Percentiles rank a stretch among this genome's conserved stretches.
These are phyloP conservation scores for Auriscalpium microsporum DNA, from an alignment of 768 basidiomycete genomes.

Conservation along the genomic window DNA sequence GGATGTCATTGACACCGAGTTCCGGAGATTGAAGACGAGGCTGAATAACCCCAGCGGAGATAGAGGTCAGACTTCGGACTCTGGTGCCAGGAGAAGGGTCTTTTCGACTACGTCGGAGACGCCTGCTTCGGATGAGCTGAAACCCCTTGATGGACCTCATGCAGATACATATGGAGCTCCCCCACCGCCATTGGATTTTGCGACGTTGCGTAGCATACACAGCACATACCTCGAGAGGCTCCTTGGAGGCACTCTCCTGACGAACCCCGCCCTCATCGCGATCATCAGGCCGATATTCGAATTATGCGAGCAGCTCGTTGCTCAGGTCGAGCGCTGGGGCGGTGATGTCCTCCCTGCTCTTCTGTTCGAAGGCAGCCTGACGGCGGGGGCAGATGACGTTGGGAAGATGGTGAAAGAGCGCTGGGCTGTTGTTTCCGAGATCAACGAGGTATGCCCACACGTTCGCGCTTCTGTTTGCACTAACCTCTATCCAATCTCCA, in stretches of 20 bases:
- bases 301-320: conserved; percentile 80
- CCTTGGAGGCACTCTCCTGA: conserved; percentile 69
- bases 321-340: conserved; percentile 85
- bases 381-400: conserved; percentile 44
- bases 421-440: conserved; percentile 57
- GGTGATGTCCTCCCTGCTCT: conserved; percentile 83
- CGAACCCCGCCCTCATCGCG: conserved; percentile 51
- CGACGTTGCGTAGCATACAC: conserved; percentile 76
- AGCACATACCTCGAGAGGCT: conserved; percentile 73
- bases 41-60: conserved; percentile 22
- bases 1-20: conserved; percentile 85
- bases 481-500: conserved; percentile 19
- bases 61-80: conserved; percentile 5
- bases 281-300: conserved; percentile 70
- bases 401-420: conserved; percentile 71
- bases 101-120: neutral
- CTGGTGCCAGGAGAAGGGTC: neutral
- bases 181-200: conserved; percentile 63
- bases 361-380: conserved; percentile 71
- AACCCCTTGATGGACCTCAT: neutral
- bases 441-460: conserved; percentile 54
- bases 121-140: neutral
- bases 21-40: conserved; percentile 56
- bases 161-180: conserved; percentile 13
- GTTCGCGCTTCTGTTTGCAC: neutral